These are phyloP conservation scores for Oryza punctata DNA, from an alignment of 176 grass and related monocot species.

Conservation along the genomic window DNA sequence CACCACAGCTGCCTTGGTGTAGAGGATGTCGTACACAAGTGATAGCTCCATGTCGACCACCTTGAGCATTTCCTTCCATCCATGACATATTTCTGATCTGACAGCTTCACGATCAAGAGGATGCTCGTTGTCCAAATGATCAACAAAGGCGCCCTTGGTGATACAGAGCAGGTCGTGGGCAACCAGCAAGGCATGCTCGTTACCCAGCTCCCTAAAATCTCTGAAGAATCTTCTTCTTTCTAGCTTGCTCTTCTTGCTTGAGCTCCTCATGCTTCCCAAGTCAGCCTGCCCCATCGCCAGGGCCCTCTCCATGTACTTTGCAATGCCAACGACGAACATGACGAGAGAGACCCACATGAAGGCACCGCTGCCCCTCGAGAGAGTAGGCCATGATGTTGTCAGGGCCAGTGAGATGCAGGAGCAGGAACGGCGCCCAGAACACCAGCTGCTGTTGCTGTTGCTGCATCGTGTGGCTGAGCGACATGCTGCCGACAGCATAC, in stretches of 20 bases:
- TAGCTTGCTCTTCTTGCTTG: too few relatives aligned
- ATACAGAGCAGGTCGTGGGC: background rate
- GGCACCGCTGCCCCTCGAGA: constrained; percentile 3
- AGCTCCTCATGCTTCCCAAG: background rate
- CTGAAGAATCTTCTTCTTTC: too few relatives aligned
- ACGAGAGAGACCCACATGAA: too few relatives aligned
- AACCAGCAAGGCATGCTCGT: background rate
- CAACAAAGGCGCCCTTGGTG: background rate
- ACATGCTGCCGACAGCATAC: constrained; percentile 27
- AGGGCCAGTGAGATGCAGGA: constrained; percentile 54
- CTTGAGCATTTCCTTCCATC: background rate
- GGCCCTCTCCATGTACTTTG: constrained; percentile 35
- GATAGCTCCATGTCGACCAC: background rate
- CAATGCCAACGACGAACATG: constrained; percentile 13
- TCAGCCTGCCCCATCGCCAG: too few relatives aligned
- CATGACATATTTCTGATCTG: background rate
- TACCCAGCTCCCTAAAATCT: background rate
- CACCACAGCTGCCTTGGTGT: background rate
- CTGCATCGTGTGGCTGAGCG: background rate
- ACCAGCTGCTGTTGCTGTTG: constrained; percentile 12
- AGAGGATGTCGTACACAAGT: background rate
- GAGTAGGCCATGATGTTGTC: constrained; percentile 64
- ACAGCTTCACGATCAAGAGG: background rate
- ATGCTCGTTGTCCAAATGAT: background rate
- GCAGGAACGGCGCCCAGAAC: too few relatives aligned